Conservation (phyloP, 176 grass and related monocot species). For the Metroxylon sagu region DNA sequence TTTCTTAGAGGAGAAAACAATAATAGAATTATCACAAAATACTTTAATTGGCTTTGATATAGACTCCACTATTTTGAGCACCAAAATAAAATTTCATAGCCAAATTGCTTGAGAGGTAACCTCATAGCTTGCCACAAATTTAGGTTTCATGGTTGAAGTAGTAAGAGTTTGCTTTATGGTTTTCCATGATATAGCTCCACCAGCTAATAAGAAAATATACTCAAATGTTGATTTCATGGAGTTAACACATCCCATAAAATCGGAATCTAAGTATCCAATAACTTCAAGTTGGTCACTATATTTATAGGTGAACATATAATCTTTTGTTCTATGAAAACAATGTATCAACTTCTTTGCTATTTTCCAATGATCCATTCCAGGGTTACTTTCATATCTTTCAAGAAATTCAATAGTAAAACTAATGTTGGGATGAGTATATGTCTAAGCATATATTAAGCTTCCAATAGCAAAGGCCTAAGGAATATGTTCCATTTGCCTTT, state of each 20-base stretch:
- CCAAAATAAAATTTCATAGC: conserved; percentile 12
- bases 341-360: conserved; percentile 1
- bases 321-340: conserved; percentile 14
- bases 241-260: conserved; percentile 3
- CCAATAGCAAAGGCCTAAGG: neutral
- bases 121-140: conserved; percentile 23
- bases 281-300: too few species aligned
- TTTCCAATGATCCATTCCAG: conserved; percentile 3
- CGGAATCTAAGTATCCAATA: neutral
- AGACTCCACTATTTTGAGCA: neutral
- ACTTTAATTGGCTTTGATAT: neutral
- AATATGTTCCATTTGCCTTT: neutral
- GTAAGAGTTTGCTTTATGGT: conserved; percentile 6
- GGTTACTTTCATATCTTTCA: neutral
- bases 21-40: conserved; percentile 2
- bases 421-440: too few species aligned
- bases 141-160: conserved; percentile 8
- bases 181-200: conserved; percentile 14
- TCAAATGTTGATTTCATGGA: conserved; percentile 11
- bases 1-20: neutral
- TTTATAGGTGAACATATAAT: neutral
- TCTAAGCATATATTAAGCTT: conserved; percentile 4
- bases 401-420: too few species aligned
- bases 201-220: conserved; percentile 4
- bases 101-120: conserved; percentile 18